Base-by-base conservation (phyloP, 441 rosid species). In the Populus tomentosa region DNA sequence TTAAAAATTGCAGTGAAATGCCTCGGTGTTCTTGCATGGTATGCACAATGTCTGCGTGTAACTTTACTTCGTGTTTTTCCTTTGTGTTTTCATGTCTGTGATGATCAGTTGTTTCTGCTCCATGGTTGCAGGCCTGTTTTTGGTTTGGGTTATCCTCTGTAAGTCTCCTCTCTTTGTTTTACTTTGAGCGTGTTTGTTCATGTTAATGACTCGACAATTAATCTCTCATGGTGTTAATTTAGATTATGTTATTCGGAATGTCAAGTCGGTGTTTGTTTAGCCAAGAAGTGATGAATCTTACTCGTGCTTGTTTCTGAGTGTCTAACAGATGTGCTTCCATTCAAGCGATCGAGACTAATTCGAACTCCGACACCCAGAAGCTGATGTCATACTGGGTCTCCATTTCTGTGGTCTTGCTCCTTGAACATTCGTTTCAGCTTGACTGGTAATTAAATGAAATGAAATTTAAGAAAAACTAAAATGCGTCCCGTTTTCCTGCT, bases 131-230 rank as follows among this genome's bases (percentile, higher is more conserved):
- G 85, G 81, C 85, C 84, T 80, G 62, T 82, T 33, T 35, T 78
- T 66, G 85, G 82, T 42, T 53, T 84, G 74, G 82, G 67, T 3
- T 84, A 82, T 78, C 87, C 87, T 46, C 71, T 84, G 87, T 82
- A 50, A 80, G 82, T 69, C 66, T 73, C 14, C 63, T 30, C 70
- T 61, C n/a, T 33, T 13, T 18, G 9, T 32, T 24, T 16, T 23
- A 24, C 50, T 42, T 20, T 72, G 9, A 9, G n/a, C 0, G 63
- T 33, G 7, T 2, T 24, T 71, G 63, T 50, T 24, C 63, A 18
- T 66, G 69, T 14, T 23, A 65, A 66, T 30, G 7, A 6, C 33
- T 28, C 5, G 69, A 50, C 56, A 1, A 14, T 50, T 1, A 36
- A 8, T 26, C 56, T 50, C 46, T 2, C 46, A 10, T 38, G 46